Evolutionary conservation across 192 early-diverging fungal genomes (phyloP), one percentile per base, ranked within the genome.

Genomic region (Rhizophlyctis rosea): DNA sequence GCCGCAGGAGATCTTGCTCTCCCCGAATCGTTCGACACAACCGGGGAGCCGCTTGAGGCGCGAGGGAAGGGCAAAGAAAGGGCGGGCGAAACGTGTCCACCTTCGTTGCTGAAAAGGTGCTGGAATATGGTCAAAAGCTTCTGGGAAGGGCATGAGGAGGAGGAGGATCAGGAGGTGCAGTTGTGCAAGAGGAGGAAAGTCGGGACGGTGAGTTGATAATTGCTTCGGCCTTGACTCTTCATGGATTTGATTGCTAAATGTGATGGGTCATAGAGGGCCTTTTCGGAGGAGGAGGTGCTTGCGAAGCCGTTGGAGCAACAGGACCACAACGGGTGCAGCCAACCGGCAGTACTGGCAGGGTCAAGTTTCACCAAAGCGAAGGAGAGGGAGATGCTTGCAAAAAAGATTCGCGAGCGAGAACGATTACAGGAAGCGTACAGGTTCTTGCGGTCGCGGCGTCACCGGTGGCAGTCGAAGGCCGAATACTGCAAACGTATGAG

Each of bases 331-430:
- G 62, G 61, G 3, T 70, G 76, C 54, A 77, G 73, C 50, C 44
- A 59, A 30, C 29, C 50, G 9, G 72, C 76, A 25, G 49, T 59
- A 29, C 50, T 36, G n/a, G 61, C 66, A n/a, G n/a, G 2, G 71
- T 76, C 51, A 59, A 66, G 36, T 14, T 56, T 16, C 54, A 75
- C 39, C 71, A 75, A 47, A 50, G 54, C 59, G 3, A 9, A 69
- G 3, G 62, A 50, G 21, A 24, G 32, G 52, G 65, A 64, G 21
- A 16, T 57, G 24, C 33, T 28, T 3, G 59, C 59, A 24, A 67
- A 53, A 4, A 31, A 18, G 11, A 4, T 67, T n/a, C n/a, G n/a
- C n/a, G n/a, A n/a, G n/a, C n/a, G n/a, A n/a, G n/a, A n/a, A n/a
- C n/a, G n/a, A n/a, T n/a, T n/a, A n/a, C n/a, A n/a, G n/a, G n/a